Percentiles rank a stretch among this genome's conserved stretches.
phyloP scores from a whole-genome alignment of 495 filamentous ascomycete species.

The Penicillium antarcticum region DNA sequence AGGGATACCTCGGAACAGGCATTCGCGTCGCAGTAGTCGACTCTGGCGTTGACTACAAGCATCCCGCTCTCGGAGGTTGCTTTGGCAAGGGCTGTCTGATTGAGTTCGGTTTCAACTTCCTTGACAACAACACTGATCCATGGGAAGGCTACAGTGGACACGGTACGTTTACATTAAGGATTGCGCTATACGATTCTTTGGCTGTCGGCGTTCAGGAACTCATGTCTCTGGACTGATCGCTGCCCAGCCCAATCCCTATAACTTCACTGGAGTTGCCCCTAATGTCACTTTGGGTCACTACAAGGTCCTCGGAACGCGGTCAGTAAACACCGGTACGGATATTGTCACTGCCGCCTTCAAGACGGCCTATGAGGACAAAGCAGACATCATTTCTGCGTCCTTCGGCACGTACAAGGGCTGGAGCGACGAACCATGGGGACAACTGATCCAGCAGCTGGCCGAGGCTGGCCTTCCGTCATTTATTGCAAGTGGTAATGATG shows the following conservation, averaged over 20 bases:
- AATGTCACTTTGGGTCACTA: conserved; percentile 53
- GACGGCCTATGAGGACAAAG: conserved; percentile 53
- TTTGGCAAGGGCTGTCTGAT: conserved; percentile 53
- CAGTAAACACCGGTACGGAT: conserved; percentile 44
- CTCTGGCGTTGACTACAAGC: conserved; percentile 52
- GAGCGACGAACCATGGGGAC: conserved; percentile 33
- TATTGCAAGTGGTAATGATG: conserved; percentile 55
- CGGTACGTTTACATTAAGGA: not conserved
- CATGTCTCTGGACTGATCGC: conserved; percentile 40
- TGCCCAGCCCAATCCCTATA: conserved; percentile 43
- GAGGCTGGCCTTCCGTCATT: conserved; percentile 47
- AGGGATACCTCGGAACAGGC: conserved; percentile 13
- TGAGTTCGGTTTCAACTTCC: conserved; percentile 36
- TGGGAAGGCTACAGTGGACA: conserved; percentile 2
- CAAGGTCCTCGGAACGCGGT: conserved; percentile 51
- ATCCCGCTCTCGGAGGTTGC: conserved; percentile 57
- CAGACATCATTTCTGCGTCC: conserved; percentile 58
- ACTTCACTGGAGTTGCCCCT: conserved; percentile 53
- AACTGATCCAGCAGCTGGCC: conserved; percentile 2
- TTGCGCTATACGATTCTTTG: not conserved
- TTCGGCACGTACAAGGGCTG: conserved; percentile 55
- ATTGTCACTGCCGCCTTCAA: conserved; percentile 54
- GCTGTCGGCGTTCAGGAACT: conserved; percentile 40
- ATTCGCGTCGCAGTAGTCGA: conserved; percentile 29
- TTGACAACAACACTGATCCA: conserved; percentile 7